A percentile compares a stretch with the other conserved stretches of the same genome.
phyloP scores from a whole-genome alignment of 805 yeast genomes.

The Saccharomyces mikatae region DNA sequence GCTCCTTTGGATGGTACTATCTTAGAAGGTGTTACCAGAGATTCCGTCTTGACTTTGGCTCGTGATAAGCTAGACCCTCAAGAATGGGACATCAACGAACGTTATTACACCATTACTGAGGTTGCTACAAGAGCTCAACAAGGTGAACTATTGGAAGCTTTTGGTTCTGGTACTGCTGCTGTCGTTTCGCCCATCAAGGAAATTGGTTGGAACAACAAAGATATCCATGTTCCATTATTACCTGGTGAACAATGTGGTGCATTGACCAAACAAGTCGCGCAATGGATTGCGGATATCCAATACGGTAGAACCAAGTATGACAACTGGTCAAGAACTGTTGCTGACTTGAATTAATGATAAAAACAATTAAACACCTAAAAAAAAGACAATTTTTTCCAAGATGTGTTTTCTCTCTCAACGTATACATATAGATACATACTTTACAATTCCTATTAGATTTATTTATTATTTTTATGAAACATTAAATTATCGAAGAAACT shows the following conservation, averaged over 20 bases:
- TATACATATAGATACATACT: neutral
- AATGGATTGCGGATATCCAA: conserved; percentile 85
- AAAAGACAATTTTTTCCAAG: neutral
- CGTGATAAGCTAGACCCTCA: conserved; percentile 63
- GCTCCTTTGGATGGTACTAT: conserved; percentile 97
- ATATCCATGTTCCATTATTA: conserved; percentile 69
- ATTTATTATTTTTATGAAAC: neutral
- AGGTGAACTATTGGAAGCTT: conserved; percentile 87
- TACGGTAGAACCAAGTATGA: conserved; percentile 73
- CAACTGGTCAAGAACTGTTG: conserved; percentile 39
- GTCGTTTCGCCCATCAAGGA: conserved; percentile 88
- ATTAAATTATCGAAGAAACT: neutral
- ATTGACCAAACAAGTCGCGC: conserved; percentile 66
- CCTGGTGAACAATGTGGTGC: conserved; percentile 74
- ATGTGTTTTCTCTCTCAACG: neutral
- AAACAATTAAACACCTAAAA: neutral
- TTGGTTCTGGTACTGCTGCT: conserved; percentile 97
- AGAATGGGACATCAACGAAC: conserved; percentile 80
- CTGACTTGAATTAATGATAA: conserved; percentile 19
- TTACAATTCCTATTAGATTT: neutral
- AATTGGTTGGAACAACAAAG: conserved; percentile 71
- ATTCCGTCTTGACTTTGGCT: conserved; percentile 70
- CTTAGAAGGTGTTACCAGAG: conserved; percentile 94
- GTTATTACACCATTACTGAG: conserved; percentile 75
- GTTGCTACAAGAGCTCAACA: conserved; percentile 66